Conservation (phyloP, 257 asterid genomes). For the Plantago major region DNA sequence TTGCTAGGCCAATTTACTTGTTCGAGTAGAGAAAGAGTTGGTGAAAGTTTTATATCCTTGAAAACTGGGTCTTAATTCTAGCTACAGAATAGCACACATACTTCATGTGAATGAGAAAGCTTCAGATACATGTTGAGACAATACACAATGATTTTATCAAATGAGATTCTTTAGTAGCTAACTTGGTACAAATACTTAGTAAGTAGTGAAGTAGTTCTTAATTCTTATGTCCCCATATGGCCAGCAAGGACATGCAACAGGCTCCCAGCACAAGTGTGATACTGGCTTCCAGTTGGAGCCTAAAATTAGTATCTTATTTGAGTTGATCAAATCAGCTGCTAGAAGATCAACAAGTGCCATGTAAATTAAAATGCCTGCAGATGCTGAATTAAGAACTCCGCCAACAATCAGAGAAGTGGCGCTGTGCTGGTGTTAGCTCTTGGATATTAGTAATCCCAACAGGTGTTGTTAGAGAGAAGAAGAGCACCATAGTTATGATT, state of each 20-base stretch:
- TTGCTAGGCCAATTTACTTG: too few relatives aligned
- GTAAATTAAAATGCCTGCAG: background rate
- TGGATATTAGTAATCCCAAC: background rate
- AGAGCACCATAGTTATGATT: background rate
- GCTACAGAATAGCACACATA: too few relatives aligned
- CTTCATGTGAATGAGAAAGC: too few relatives aligned
- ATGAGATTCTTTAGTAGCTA: too few relatives aligned
- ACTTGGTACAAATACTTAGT: too few relatives aligned
- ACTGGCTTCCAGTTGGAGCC: constrained; percentile 1
- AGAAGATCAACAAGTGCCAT: constrained; percentile 2
- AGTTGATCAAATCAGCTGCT: background rate
- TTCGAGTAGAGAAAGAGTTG: too few relatives aligned
- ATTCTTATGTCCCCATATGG: background rate
- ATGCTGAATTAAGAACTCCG: background rate
- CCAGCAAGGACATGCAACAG: background rate
- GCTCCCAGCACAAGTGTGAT: background rate
- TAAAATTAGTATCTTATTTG: background rate
- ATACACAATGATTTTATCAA: too few relatives aligned
- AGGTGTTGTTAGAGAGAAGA: constrained; percentile 13
- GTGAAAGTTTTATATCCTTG: too few relatives aligned
- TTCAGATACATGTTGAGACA: too few relatives aligned
- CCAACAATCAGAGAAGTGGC: background rate
- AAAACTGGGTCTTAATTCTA: too few relatives aligned
- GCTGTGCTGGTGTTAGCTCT: background rate
- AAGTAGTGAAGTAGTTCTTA: too few relatives aligned